Percentiles rank a stretch among this genome's conserved stretches.
Evolutionary conservation across 2,329 filamentous ascomycete species (phyloP).

Genomic region (Xylariaceae sp.): DNA sequence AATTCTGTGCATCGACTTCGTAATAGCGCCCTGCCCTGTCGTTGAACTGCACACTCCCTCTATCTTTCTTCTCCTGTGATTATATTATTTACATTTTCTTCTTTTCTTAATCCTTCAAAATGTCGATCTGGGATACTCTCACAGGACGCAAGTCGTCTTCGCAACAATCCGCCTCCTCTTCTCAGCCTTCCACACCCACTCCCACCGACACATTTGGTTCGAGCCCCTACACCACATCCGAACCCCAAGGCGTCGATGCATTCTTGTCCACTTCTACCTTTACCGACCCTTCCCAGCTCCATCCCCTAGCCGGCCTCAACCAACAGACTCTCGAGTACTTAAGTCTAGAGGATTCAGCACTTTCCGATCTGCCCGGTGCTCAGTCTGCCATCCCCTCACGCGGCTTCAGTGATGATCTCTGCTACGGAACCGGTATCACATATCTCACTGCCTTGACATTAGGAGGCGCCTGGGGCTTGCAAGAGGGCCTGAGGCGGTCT

Average conservation of each 20-base stretch:
- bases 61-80: constrained; percentile 14
- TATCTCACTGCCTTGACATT: constrained; percentile 83
- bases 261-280: constrained; percentile 76
- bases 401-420: constrained; percentile 96
- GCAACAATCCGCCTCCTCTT: constrained; percentile 31
- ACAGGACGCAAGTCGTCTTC: constrained; percentile 54
- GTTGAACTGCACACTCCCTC: not conserved
- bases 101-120: constrained; percentile 28
- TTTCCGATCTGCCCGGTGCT: constrained; percentile 80
- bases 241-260: constrained; percentile 75
- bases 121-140: constrained; percentile 60
- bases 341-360: constrained; percentile 83
- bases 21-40: not conserved
- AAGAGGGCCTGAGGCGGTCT: constrained; percentile 82
- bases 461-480: constrained; percentile 88
- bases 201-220: constrained; percentile 50
- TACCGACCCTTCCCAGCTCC: constrained; percentile 82
- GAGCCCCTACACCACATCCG: constrained; percentile 64
- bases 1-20: too few species aligned
- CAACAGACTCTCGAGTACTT: constrained; percentile 93
- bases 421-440: constrained; percentile 93
- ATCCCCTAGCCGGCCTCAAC: constrained; percentile 90
- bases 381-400: constrained; percentile 88
- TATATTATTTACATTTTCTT: constrained; percentile 3
- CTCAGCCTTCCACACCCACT: constrained; percentile 44